Evolutionary conservation across 345 rosid species (phyloP), one percentile per base, ranked within the genome.

Genomic region (Eucalyptus pumila): DNA sequence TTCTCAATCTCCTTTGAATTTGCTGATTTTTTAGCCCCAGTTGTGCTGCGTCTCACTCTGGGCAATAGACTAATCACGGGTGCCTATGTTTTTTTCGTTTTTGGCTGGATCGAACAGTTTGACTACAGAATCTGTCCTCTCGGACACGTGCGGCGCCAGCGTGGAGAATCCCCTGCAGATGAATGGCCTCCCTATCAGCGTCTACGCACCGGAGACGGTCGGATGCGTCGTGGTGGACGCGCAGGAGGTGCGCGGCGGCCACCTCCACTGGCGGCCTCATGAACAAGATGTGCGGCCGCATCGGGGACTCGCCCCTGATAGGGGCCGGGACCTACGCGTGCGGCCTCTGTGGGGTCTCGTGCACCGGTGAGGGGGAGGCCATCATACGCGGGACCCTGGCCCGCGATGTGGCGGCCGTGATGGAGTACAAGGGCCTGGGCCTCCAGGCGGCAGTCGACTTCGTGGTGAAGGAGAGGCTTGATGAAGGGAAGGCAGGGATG

Each of bases 281-380:
- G 98, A 97, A 97, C 94, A 97, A 97, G 88, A 94, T 92, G 96
- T 87, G 89, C 42, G 99, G 99, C 17, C 94, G 99, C 69, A 97
- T 96, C 2, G 99, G 99, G 47, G 99, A 97, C 96, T 96, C 99
- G 13, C 99, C 99, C 48, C 90, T 97, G 23, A 97, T 97, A n/a
- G 99, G 99, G 15, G 91, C 99, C 1, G 99, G 99, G 67, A 97
- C 99, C 45, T 97, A 97, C 72, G 99, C 99, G 12, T 91, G 96
- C 44, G 91, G 95, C 45, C 90, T 96, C 2, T 96, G 98, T 32
- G 99, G 96, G 3, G 96, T 97, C 11, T 97, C 99, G 7, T 97
- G 99, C 90, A 97, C 99, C 0, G 99, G 99, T 14, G 99, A 97
- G 92, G 99, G 99, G 21, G 99, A 97, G 93, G 99, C 99, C 5